phyloP scores from a whole-genome alignment of 78 protist genomes.

The Ministeria vibrans region DNA sequence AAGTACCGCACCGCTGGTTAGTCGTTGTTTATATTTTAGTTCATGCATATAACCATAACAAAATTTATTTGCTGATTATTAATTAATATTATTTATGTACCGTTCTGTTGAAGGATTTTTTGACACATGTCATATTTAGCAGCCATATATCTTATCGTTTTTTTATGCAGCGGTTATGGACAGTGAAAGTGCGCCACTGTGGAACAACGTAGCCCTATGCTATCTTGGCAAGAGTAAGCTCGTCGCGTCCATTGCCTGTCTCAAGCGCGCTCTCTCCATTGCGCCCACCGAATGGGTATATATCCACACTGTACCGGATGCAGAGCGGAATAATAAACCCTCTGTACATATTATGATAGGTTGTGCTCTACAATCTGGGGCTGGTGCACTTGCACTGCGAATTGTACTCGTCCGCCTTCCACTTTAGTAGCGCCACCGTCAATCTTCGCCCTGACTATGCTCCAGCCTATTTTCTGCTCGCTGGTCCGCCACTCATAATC shows the following conservation, averaged over 20 bases:
- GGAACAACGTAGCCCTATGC: constrained; percentile 91
- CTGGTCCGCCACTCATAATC: too few relatives aligned
- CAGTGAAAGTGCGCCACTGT: constrained; percentile 67
- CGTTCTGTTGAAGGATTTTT: too few relatives aligned
- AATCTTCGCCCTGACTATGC: constrained; percentile 55
- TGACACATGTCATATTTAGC: too few relatives aligned
- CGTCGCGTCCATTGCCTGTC: constrained; percentile 70
- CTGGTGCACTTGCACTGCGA: constrained; percentile 51
- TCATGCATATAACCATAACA: too few relatives aligned
- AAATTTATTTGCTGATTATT: neutral
- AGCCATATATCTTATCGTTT: too few relatives aligned
- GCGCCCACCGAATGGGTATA: constrained; percentile 88
- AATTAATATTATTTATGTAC: neutral
- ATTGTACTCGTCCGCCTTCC: constrained; percentile 76
- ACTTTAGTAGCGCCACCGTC: constrained; percentile 53
- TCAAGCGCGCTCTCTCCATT: constrained; percentile 68
- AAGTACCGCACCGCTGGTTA: constrained; percentile 69
- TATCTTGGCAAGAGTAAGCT: constrained; percentile 54
- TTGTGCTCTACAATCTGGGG: constrained; percentile 69
- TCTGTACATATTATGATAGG: too few relatives aligned
- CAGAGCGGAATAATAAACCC: too few relatives aligned
- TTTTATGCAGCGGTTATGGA: too few relatives aligned
- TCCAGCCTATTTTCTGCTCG: constrained; percentile 69
- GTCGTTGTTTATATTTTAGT: too few relatives aligned
- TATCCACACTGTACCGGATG: too few relatives aligned